Conservation (phyloP, 192 early-diverging fungal genomes). For the Podila epicladia region DNA sequence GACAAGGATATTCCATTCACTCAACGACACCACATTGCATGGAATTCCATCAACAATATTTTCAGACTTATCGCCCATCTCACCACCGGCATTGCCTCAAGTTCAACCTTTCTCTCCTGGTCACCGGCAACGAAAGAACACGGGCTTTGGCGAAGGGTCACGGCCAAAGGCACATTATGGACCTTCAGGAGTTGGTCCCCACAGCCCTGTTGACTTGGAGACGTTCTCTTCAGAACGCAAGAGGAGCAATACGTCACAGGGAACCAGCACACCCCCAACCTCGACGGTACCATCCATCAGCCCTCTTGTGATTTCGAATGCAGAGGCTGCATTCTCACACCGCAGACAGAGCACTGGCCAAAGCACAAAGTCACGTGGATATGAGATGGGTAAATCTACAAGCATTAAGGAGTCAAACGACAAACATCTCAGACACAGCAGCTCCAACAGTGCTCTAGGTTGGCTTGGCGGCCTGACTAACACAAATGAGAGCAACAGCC, state of each 20-base stretch:
- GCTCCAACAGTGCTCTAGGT: not conserved
- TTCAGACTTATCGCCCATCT: not conserved
- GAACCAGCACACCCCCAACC: not conserved
- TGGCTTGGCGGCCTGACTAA: not conserved
- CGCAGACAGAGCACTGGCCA: not conserved
- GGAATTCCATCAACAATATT: constrained; percentile 8
- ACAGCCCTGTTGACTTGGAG: not conserved
- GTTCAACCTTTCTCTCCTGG: not conserved
- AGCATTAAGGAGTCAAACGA: not conserved
- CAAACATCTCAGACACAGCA: constrained; percentile 2
- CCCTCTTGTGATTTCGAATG: constrained; percentile 26
- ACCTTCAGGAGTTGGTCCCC: not conserved
- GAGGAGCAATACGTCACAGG: not conserved
- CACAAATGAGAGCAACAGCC: not conserved
- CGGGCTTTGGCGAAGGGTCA: not conserved
- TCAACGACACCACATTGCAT: constrained; percentile 13
- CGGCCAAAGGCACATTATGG: not conserved
- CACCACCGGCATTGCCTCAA: not conserved
- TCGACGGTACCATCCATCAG: constrained; percentile 19
- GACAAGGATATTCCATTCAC: constrained; percentile 32
- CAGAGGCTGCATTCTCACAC: constrained; percentile 27
- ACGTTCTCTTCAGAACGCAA: constrained; percentile 1
- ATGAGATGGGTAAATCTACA: not conserved
- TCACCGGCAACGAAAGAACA: not conserved
- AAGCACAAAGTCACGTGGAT: not conserved